Evolutionary conservation across 495 filamentous ascomycete species (phyloP).

Genomic region (Annulohypoxylon bovei): DNA sequence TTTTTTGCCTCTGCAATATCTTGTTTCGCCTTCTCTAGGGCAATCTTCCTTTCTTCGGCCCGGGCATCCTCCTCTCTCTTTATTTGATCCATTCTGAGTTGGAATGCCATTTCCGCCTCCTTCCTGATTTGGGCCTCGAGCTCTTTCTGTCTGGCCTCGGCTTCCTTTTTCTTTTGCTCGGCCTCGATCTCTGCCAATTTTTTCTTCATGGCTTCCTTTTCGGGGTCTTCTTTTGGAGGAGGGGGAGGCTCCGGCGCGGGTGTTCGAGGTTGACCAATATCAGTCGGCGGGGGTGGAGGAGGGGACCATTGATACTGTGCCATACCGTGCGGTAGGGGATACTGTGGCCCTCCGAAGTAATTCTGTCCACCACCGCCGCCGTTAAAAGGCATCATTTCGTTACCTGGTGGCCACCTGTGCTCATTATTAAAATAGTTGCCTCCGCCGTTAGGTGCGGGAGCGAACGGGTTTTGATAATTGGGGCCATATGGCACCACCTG

Average conservation of each 20-base stretch:
- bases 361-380: conserved; percentile 35
- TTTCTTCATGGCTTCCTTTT: conserved; percentile 55
- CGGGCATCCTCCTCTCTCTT: conserved; percentile 45
- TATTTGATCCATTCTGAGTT: conserved; percentile 54
- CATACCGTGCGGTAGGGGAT: conserved; percentile 51
- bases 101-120: conserved; percentile 53
- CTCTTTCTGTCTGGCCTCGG: conserved; percentile 53
- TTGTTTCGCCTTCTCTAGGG: conserved; percentile 49
- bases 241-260: conserved; percentile 48
- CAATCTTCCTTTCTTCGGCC: conserved; percentile 45
- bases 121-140: conserved; percentile 57
- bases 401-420: conserved; percentile 42
- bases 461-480: conserved; percentile 55
- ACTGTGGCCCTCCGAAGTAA: conserved; percentile 43
- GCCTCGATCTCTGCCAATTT: conserved; percentile 51
- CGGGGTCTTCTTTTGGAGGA: conserved; percentile 55
- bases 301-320: conserved; percentile 52
- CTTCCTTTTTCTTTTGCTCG: conserved; percentile 49
- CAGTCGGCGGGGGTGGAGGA: conserved; percentile 59
- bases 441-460: conserved; percentile 51
- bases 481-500: conserved; percentile 58
- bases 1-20: conserved; percentile 53
- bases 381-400: conserved; percentile 61
- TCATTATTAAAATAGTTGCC: conserved; percentile 51
- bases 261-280: conserved; percentile 49